A percentile compares a stretch with the other conserved stretches of the same genome.
These are phyloP conservation scores for Ulota crispa DNA, from an alignment of 225 moss, liverwort and hornwort species.

Conservation along the genomic window DNA sequence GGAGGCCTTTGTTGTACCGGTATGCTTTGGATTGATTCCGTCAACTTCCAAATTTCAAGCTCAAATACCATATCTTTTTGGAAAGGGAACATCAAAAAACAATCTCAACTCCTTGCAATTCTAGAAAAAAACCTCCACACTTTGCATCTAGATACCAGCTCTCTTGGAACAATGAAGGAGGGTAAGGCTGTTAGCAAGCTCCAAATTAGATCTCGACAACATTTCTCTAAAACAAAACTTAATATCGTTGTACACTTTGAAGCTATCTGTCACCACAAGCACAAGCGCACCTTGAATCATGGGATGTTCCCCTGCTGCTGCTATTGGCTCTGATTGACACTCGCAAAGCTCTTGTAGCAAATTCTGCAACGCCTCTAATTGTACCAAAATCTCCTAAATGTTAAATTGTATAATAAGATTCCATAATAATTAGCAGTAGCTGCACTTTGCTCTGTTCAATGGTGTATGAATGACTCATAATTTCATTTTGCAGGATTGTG, in stretches of 20 bases:
- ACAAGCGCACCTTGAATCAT: constrained; percentile 53
- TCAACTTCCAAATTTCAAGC: constrained; percentile 39
- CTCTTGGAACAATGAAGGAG: constrained; percentile 44
- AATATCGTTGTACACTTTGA: constrained; percentile 51
- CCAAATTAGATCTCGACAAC: constrained; percentile 32
- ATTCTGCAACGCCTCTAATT: constrained; percentile 41
- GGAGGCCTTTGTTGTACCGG: constrained; percentile 18
- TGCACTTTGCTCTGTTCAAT: no score
- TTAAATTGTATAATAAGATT: no score
- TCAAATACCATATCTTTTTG: constrained; percentile 26
- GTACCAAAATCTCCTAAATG: constrained; percentile 41
- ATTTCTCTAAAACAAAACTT: constrained; percentile 38
- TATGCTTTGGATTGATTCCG: constrained; percentile 29
- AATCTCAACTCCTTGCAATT: constrained; percentile 43
- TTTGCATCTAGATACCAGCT: constrained; percentile 39
- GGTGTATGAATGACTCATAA: no score
- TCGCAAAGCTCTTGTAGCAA: constrained; percentile 42
- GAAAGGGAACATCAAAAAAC: constrained; percentile 38
- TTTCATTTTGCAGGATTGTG: no score
- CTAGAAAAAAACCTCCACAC: constrained; percentile 37
- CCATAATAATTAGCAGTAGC: no score
- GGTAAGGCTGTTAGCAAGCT: constrained; percentile 37
- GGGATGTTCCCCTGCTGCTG: constrained; percentile 36
- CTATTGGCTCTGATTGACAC: constrained; percentile 37
- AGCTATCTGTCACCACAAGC: constrained; percentile 51